Evolutionary conservation across 2,329 filamentous ascomycete species (phyloP), one percentile per base, ranked within the genome.

Genomic region (Exophiala spinifera): DNA sequence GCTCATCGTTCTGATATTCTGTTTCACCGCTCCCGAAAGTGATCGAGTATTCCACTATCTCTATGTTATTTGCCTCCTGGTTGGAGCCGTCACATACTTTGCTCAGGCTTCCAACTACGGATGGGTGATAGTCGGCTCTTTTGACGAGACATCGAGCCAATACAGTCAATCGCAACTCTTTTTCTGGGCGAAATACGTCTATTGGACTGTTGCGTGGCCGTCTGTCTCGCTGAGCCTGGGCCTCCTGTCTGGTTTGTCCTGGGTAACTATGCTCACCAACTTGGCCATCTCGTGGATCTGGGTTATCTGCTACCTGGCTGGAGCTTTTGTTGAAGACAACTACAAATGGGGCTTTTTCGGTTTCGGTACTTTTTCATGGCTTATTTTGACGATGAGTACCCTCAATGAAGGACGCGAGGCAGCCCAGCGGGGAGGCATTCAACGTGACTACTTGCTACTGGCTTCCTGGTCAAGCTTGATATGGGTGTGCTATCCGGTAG

Each of bases 331-430:
- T 3, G 54, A 63, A 5, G 74, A 73, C 45, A 72, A 69, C 61
- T 82, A 82, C 68, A 81, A 81, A 67, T 82, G 79, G 79, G 80
- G 80, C 4, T 83, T 80, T 72, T 82, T 70, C 63, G 74, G 69
- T 57, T 79, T 81, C 53, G 79, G 79, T 59, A 77, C 75, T 13
- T 56, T 75, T 14, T 75, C 77, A 36, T 79, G 70, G 54, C 34
- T 76, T 5, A 67, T 77, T 46, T 70, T 82, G n/a, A 73, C 74
- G 23, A 67, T 70, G 65, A 73, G 71, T 58, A 79, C 74, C 1
- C 59, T 80, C 25, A 59, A 66, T 46, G 65, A 70, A 46, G 72
- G 75, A 54, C 65, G 65, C 6, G 64, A 66, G 34, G 66, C 69
- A 1, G 76, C 77, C 11, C 62, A 60, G 36, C 73, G 74, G 42